phyloP scores from a whole-genome alignment of 2,329 filamentous ascomycete species.

The Paracorniculantispora psalliotae region DNA sequence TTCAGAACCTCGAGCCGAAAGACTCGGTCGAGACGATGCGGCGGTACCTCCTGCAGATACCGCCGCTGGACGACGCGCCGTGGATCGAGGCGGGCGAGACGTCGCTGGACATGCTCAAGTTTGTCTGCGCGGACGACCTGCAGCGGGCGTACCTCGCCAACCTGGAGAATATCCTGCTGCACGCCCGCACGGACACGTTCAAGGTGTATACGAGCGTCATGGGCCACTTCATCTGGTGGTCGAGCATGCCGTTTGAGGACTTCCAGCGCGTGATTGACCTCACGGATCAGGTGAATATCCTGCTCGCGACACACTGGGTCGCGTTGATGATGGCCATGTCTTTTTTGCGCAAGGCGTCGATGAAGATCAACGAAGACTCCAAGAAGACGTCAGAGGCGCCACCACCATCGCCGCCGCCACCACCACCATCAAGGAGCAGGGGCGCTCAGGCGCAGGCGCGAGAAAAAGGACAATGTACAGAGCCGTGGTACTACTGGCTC shows the following conservation, averaged over 20 bases:
- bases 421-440: background rate
- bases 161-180: background rate
- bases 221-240: conserved; percentile 1
- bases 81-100: background rate
- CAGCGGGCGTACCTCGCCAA: background rate
- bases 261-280: conserved; percentile 6
- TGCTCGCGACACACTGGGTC: conserved; percentile 1
- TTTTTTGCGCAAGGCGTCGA: background rate
- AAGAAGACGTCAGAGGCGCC: background rate
- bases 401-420: too few species aligned
- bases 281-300: background rate
- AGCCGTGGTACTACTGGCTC: conserved; percentile 8
- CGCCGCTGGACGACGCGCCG: background rate
- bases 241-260: background rate
- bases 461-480: background rate
- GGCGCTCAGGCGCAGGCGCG: background rate
- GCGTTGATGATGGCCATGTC: conserved; percentile 7
- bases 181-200: background rate
- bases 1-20: conserved; percentile 3
- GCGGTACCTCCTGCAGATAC: background rate
- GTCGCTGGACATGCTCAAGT: background rate
- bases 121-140: background rate
- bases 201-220: conserved; percentile 6
- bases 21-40: conserved; percentile 8
- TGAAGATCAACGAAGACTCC: background rate